Percentiles rank a stretch among this genome's conserved stretches.
Conservation (phyloP, 75 land plant species). For the Sequoia sempervirens region DNA sequence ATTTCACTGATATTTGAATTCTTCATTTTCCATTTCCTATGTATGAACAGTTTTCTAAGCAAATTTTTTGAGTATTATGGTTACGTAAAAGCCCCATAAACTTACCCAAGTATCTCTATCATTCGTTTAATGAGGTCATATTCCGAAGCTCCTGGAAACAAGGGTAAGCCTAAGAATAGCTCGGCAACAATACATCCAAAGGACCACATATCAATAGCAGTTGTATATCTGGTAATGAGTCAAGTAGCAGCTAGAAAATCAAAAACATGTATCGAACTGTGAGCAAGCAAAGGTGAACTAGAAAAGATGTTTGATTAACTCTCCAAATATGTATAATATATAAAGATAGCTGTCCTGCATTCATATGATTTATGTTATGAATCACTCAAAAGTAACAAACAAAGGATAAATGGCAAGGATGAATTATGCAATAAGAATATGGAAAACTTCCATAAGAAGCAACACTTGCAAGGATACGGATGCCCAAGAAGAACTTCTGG, state of each 20-base stretch:
- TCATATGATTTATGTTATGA: not conserved
- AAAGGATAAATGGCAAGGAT: not conserved
- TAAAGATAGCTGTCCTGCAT: not conserved
- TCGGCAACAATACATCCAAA: constrained; percentile 96
- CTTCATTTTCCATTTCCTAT: not conserved
- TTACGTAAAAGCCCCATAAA: not conserved
- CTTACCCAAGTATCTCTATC: constrained; percentile 79
- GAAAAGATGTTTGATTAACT: not conserved
- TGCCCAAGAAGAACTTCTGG: constrained; percentile 99
- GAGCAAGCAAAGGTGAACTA: not conserved
- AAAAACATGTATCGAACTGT: not conserved
- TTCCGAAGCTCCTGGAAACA: constrained; percentile 90
- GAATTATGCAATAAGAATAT: not conserved
- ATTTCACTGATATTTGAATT: not conserved
- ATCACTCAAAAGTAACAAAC: not conserved
- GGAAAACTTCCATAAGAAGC: not conserved
- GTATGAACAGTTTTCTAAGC: not conserved
- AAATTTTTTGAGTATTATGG: not conserved
- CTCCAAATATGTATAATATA: not conserved
- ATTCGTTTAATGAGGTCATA: constrained; percentile 86
- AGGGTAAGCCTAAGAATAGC: constrained; percentile 85
- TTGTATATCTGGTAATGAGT: constrained; percentile 65
- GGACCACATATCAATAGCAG: constrained; percentile 99
- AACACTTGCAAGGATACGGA: constrained; percentile 66
- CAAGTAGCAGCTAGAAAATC: constrained; percentile 18